Evolutionary conservation across 352 stramenopile species (phyloP), one percentile per base, ranked within the genome.

Genomic region (Pythium graminicola): DNA sequence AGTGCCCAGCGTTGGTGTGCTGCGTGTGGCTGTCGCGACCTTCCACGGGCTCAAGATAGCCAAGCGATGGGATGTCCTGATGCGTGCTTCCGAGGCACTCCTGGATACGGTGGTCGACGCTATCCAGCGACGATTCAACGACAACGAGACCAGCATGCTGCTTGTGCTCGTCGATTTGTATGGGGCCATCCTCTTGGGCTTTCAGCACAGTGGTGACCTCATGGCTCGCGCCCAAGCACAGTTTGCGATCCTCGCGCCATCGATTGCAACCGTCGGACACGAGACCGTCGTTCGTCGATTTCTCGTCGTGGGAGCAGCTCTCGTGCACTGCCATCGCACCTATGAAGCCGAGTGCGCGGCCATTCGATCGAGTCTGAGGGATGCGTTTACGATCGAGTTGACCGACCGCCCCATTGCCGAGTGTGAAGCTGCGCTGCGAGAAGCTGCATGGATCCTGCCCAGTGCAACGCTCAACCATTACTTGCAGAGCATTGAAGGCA

Each of bases 11-110:
- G 24, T 43, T 1, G 76, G 78, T 16, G 52, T 90, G 24, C 45
- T 88, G 47, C 72, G 64, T 16, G 52, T 94, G 42, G 75, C 73
- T 16, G 70, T 76, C 23, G 47, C 69, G 52, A 80, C 62, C 28
- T 83, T 91, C 50, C 52, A 76, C 13, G 69, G 78, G 8, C 64
- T 95, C 27, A 90, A 92, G 54, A 26, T 83, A 23, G 64, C 78
- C 26, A 91, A 93, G 56, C 70, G 76, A n/a, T 95, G 81, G 74
- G 72, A 85, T 35, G 67, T 58, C 1, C 49, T 94, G 7, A 28
- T 62, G 8, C 52, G 62, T 1, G 67, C 67, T 2, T 87, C 69
- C 3, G 57, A 54, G 0, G 52, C 67, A 31, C 55, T 92, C 11
- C 19, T 72, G 16, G 67, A 80, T 39, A 54, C 56, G 0, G 62